A percentile compares a stretch with the other conserved stretches of the same genome.
phyloP scores from a whole-genome alignment of 345 rosid genomes.

The Acer saccharum region DNA sequence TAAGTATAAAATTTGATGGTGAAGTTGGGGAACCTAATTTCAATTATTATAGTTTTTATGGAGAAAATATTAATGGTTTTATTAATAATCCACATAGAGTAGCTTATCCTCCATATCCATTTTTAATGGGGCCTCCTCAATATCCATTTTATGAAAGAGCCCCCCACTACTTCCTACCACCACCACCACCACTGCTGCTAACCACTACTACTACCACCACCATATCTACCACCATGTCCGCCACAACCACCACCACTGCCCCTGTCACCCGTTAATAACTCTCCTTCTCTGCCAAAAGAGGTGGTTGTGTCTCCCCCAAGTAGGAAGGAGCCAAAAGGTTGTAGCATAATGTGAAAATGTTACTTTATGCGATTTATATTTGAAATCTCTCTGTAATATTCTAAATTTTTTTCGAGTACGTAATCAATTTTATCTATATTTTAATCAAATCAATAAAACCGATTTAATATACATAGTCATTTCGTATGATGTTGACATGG shows the following conservation, averaged over 20 bases:
- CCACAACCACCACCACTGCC: too few species aligned
- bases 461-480: background rate
- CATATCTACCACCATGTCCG: background rate
- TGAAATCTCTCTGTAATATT: too few species aligned
- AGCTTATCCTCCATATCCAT: constrained; percentile 4
- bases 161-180: background rate
- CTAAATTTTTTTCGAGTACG: too few species aligned
- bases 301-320: background rate
- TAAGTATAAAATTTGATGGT: constrained; percentile 19
- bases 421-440: too few species aligned
- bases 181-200: background rate
- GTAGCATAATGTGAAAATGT: constrained; percentile 11
- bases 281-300: background rate
- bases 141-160: background rate
- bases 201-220: background rate
- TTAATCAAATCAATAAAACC: too few species aligned
- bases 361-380: background rate
- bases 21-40: constrained; percentile 3
- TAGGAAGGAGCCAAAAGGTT: background rate
- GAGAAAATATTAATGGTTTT: constrained; percentile 9
- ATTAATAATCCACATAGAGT: constrained; percentile 3
- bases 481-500: too few species aligned
- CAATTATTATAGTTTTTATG: background rate
- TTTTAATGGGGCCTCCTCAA: background rate
- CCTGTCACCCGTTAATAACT: background rate